Evolutionary conservation across 2,329 filamentous ascomycete genomes (phyloP).

Genomic region (Talaromyces sp.): DNA sequence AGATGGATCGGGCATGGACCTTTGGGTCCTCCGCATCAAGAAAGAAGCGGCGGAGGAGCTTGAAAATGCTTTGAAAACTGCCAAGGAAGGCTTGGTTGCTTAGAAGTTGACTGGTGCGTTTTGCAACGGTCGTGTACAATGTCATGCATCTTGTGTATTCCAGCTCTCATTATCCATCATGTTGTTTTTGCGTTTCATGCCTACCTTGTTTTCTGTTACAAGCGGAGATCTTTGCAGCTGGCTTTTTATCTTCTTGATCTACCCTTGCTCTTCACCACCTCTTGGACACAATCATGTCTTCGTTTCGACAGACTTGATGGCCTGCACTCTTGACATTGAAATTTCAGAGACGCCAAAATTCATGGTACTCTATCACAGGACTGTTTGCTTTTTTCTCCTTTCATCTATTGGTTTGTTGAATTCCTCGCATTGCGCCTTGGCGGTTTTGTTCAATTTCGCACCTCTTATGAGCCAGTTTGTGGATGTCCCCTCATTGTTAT

Average conservation of each 20-base stretch:
- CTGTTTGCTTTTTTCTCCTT: background rate
- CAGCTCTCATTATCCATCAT: background rate
- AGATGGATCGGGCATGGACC: slow-evolving; percentile 54
- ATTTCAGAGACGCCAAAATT: background rate
- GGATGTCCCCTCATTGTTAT: background rate
- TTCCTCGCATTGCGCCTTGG: background rate
- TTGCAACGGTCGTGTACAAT: background rate
- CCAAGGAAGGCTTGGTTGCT: slow-evolving; percentile 5
- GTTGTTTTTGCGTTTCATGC: background rate
- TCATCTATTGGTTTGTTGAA: background rate
- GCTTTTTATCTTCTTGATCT: background rate
- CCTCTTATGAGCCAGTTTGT: background rate
- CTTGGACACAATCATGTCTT: background rate
- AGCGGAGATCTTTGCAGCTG: background rate
- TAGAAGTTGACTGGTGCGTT: background rate
- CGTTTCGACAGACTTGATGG: background rate
- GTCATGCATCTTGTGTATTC: background rate
- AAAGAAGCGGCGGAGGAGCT: slow-evolving; percentile 41
- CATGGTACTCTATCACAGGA: background rate
- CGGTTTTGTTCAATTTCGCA: background rate
- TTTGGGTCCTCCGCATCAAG: slow-evolving; percentile 69
- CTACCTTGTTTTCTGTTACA: background rate
- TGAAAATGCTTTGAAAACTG: slow-evolving; percentile 20
- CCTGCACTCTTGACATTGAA: background rate
- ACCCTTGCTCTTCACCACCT: background rate